A percentile compares a stretch with the other conserved stretches of the same genome.
phyloP scores from a whole-genome alignment of 768 basidiomycete genomes.

The Clathrus columnatus region DNA sequence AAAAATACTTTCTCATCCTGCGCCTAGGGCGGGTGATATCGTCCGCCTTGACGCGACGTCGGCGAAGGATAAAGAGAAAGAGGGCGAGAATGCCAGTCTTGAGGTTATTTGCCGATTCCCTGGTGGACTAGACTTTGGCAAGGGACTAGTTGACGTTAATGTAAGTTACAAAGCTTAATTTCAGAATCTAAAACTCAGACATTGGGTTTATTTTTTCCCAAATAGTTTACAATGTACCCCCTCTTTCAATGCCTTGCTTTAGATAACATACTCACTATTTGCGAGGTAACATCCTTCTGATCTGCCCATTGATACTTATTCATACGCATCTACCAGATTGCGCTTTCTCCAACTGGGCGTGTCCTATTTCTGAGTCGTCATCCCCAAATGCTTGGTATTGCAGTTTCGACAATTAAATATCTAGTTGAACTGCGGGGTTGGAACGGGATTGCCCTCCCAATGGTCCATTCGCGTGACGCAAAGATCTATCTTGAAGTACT shows the following conservation, averaged over 20 bases:
- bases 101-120: constrained; percentile 88
- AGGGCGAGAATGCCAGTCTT: constrained; percentile 43
- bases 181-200: too few relatives aligned
- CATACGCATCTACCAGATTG: constrained; percentile 51
- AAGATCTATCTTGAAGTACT: constrained; percentile 77
- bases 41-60: constrained; percentile 75
- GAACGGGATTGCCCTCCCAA: constrained; percentile 77
- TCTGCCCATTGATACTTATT: background rate
- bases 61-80: constrained; percentile 36
- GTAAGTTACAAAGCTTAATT: too few relatives aligned
- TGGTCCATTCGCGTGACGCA: constrained; percentile 83
- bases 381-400: constrained; percentile 86
- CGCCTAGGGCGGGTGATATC: constrained; percentile 79
- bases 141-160: constrained; percentile 86
- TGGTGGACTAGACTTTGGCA: constrained; percentile 88
- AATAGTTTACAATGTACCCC: constrained; percentile 88
- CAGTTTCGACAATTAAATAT: constrained; percentile 85
- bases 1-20: constrained; percentile 80
- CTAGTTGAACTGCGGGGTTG: constrained; percentile 89
- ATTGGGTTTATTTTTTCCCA: background rate
- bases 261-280: constrained; percentile 88
- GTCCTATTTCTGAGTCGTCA: constrained; percentile 84
- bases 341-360: constrained; percentile 78
- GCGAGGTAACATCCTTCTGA: constrained; percentile 48
- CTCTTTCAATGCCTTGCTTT: constrained; percentile 88